Conservation (phyloP, 768 basidiomycete species). For the Crepidotus variabilis region DNA sequence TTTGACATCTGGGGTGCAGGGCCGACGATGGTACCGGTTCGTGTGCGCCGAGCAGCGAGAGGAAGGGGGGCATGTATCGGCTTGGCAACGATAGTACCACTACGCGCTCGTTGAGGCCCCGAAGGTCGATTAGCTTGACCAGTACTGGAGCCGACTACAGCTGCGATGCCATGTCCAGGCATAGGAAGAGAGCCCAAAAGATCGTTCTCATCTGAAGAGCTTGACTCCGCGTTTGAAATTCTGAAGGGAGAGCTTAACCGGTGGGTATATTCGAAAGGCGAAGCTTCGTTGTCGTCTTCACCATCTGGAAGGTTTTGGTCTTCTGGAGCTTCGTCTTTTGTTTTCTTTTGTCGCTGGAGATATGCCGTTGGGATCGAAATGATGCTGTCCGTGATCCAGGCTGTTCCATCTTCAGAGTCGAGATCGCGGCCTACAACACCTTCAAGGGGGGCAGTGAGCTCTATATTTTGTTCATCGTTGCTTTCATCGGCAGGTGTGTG, state of each 20-base stretch:
- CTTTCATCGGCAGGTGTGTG: neutral
- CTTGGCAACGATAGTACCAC: constrained; percentile 4
- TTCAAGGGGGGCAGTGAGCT: constrained; percentile 9
- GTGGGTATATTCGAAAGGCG: neutral
- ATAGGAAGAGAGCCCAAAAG: neutral
- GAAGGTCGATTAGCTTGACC: neutral
- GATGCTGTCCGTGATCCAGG: constrained; percentile 40
- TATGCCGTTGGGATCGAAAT: constrained; percentile 38
- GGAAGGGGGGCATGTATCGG: neutral
- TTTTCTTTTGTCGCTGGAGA: constrained; percentile 10
- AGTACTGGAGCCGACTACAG: neutral
- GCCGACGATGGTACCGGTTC: constrained; percentile 46
- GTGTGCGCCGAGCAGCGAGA: constrained; percentile 22
- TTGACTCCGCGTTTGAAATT: neutral
- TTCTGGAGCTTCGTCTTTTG: neutral
- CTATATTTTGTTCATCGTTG: constrained; percentile 19
- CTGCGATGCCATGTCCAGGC: neutral
- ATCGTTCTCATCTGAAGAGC: neutral
- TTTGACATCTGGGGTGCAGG: constrained; percentile 36
- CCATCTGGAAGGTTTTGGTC: neutral
- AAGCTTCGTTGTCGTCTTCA: neutral
- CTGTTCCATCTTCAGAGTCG: constrained; percentile 7
- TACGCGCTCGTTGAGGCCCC: constrained; percentile 2
- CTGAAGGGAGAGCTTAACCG: constrained; percentile 9
- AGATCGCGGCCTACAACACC: neutral